A percentile compares a stretch with the other conserved stretches of the same genome.
Conservation (phyloP, 1,284 basidiomycete species). For the Hemileia vastatrix region DNA sequence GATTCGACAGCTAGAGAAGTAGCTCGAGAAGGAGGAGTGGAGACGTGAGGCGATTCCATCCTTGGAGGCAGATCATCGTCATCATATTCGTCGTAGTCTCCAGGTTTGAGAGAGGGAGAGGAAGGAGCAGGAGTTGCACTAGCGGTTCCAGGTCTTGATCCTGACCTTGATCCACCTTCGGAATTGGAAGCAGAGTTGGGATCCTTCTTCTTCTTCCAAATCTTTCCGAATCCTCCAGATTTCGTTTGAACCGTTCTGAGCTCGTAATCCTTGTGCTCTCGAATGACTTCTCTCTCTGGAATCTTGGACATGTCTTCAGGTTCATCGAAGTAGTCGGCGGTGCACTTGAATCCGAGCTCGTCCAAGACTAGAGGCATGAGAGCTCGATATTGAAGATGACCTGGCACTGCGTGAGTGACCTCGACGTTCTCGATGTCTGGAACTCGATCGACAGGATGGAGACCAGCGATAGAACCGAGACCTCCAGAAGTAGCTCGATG, state of each 20-base stretch:
- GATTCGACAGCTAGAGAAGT: background rate
- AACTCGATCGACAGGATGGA: conserved; percentile 39
- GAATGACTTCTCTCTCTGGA: conserved; percentile 37
- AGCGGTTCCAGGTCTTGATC: conserved; percentile 13
- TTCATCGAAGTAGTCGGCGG: conserved; percentile 44
- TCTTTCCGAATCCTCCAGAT: conserved; percentile 34
- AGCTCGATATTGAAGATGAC: conserved; percentile 39
- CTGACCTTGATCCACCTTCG: background rate
- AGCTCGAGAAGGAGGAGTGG: background rate
- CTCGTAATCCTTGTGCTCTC: conserved; percentile 24
- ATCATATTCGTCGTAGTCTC: conserved; percentile 31
- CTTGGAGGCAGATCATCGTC: conserved; percentile 36
- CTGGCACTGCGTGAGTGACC: conserved; percentile 40
- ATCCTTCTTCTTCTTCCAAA: conserved; percentile 30
- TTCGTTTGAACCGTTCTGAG: conserved; percentile 31
- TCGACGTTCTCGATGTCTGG: conserved; percentile 43
- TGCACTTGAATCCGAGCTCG: conserved; percentile 41
- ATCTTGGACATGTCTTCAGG: no score
- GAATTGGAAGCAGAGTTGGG: background rate
- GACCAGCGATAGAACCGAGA: conserved; percentile 39
- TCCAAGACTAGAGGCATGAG: conserved; percentile 41
- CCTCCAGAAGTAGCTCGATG: conserved; percentile 42
- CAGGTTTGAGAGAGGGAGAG: conserved; percentile 4
- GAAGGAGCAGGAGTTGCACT: conserved; percentile 5
- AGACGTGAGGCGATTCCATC: conserved; percentile 14